Evolutionary conservation across 176 grass and related monocot genomes (phyloP), one percentile per base, ranked within the genome.

Genomic region (Carex cristatella): DNA sequence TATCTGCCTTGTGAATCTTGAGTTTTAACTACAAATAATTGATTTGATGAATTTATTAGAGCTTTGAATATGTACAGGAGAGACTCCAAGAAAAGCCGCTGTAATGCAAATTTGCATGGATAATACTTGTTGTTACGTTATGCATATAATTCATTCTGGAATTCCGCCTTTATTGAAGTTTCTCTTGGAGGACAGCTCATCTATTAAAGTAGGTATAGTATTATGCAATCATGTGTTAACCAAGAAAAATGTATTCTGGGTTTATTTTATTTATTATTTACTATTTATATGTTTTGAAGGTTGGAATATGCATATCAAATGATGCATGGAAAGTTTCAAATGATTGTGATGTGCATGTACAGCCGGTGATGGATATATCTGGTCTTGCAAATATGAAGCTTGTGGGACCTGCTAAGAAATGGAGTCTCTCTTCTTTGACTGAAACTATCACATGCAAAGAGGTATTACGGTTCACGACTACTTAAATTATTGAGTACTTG

Each of bases 41-140:
- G 38, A 88, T 57, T 5, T 66, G 18, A 13, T 81, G 63, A 78
- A 65, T 83, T 46, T 27, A 79, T 35, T 59, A 40, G 14, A 11
- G 42, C 15, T 79, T 81, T 46, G 61, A 13, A 33, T 51, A 72
- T 54, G 13, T 90, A 54, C 87, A 99, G 93, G 96, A 75, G 91
- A 88, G 65, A 80, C 81, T 14, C 85, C 61, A 55, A 88, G 91
- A 87, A 99, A 99, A 90, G 93, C 91, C 16, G 91, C 93, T 65
- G 88, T 95, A 65, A 95, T 99, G 96, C 96, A 99, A 65, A 84
- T 99, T 72, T 99, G 93, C 71, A 74, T 95, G 83, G 96, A 95
- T 44, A 86, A 72, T 84, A 77, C 86, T 87, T 64, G 69, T 7
- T 95, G 93, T 73, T 94, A 99, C 85, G 81, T 94, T 54, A 89